A percentile compares a stretch with the other conserved stretches of the same genome.
Conservation (phyloP, 2,329 filamentous ascomycete species). For the Volutella citrinella region DNA sequence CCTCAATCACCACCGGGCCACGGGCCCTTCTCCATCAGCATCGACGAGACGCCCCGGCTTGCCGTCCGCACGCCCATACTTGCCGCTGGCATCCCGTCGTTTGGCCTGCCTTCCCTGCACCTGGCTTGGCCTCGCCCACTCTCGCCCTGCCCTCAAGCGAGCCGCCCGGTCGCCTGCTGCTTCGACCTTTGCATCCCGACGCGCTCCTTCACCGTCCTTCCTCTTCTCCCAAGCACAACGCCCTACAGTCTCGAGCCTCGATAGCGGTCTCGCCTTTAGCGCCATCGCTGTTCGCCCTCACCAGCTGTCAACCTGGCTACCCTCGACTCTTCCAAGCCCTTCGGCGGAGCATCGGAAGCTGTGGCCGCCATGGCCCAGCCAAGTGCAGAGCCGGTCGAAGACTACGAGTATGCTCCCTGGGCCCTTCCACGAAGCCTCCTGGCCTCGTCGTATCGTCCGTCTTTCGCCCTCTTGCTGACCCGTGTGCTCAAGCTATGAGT, state of each 20-base stretch:
- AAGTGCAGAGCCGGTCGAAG: conserved; percentile 60
- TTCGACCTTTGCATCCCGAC: background rate
- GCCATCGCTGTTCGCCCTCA: conserved; percentile 16
- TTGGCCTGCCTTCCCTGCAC: too few relatives aligned
- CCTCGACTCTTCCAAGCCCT: conserved; percentile 57
- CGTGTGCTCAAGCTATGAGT: conserved; percentile 67
- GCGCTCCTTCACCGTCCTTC: background rate
- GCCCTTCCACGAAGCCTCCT: background rate
- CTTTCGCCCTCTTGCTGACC: background rate
- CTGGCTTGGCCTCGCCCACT: too few relatives aligned
- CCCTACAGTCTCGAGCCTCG: too few relatives aligned
- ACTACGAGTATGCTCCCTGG: conserved; percentile 57
- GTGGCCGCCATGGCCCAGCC: conserved; percentile 69
- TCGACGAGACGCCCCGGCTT: too few relatives aligned
- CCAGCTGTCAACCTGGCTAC: conserved; percentile 56
- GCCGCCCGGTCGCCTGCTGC: background rate
- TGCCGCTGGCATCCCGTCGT: too few relatives aligned
- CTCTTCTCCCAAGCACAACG: too few relatives aligned
- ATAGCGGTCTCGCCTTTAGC: conserved; percentile 11
- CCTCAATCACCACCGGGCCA: background rate
- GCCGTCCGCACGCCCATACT: too few relatives aligned
- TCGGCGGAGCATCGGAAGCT: conserved; percentile 63
- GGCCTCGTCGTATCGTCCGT: background rate
- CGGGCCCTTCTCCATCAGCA: background rate
- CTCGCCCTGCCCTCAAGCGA: background rate